Percentiles rank a stretch among this genome's conserved stretches.
These are phyloP conservation scores for Colletotrichum sp. DNA, from an alignment of 2,329 filamentous ascomycete species.

Conservation along the genomic window DNA sequence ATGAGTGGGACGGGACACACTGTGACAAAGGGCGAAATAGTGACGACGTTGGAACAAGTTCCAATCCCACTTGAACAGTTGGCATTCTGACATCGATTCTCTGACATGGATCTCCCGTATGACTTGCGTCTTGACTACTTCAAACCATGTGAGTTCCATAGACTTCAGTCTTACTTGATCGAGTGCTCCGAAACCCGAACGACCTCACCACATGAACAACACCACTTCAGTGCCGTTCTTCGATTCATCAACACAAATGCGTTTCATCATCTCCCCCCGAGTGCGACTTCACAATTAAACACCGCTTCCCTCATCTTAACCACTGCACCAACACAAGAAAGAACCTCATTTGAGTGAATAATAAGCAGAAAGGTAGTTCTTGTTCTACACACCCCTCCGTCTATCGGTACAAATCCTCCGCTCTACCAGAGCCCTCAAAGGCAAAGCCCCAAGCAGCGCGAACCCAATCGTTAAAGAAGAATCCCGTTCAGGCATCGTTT, in stretches of 20 bases:
- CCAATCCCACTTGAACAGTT: too few relatives aligned
- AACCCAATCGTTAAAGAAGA: slow-evolving; percentile 14
- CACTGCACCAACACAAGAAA: background rate
- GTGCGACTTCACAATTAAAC: background rate
- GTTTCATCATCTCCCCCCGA: background rate
- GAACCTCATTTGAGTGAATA: background rate
- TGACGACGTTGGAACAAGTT: background rate
- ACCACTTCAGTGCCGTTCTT: background rate
- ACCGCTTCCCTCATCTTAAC: background rate
- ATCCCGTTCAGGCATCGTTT: slow-evolving; percentile 33
- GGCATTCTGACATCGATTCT: too few relatives aligned
- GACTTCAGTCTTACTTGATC: background rate
- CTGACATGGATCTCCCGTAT: background rate
- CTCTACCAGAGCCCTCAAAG: background rate
- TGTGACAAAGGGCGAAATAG: background rate
- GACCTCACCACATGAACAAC: background rate
- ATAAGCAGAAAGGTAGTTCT: slow-evolving; percentile 22
- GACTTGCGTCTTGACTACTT: background rate
- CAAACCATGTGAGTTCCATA: background rate
- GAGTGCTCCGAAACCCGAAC: background rate
- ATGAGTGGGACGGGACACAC: background rate
- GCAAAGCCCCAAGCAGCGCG: background rate
- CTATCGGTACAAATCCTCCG: slow-evolving; percentile 20
- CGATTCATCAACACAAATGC: background rate
- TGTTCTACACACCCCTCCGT: slow-evolving; percentile 23